These are phyloP conservation scores for Zea mays DNA, from an alignment of 176 grass and related monocot species.

Conservation along the genomic window DNA sequence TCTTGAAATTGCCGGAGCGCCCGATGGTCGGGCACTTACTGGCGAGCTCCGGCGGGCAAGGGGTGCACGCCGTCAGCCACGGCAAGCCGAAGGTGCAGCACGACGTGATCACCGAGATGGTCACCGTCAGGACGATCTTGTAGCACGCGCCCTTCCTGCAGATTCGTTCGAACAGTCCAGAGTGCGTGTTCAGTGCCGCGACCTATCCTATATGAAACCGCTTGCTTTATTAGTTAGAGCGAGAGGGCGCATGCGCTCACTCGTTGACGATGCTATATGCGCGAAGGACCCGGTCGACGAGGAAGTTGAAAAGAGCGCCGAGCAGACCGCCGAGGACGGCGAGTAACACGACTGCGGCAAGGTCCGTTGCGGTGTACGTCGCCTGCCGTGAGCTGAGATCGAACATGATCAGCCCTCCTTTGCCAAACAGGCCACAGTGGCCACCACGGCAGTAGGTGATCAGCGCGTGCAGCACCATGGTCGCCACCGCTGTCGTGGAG, in stretches of 20 bases:
- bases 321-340: conserved; percentile 55
- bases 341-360: conserved; percentile 32
- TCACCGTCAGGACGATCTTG: conserved; percentile 66
- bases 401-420: conserved; percentile 80
- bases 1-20: conserved; percentile 73
- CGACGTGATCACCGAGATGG: conserved; percentile 60
- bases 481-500: conserved; percentile 63
- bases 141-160: conserved; percentile 53
- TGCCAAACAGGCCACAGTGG: conserved; percentile 64
- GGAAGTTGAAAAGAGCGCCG: conserved; percentile 59
- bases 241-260: conserved; percentile 17
- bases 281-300: conserved; percentile 50
- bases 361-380: conserved; percentile 41
- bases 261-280: conserved; percentile 54
- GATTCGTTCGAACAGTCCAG: not conserved
- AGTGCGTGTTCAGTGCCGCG: no score
- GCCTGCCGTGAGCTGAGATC: conserved; percentile 53
- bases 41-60: conserved; percentile 38
- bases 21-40: conserved; percentile 55
- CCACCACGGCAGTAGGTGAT: conserved; percentile 65
- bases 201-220: no score
- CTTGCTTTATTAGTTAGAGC: no score
- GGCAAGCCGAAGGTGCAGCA: conserved; percentile 60
- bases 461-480: conserved; percentile 51
- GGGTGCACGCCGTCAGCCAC: conserved; percentile 49